Evolutionary conservation across 108 stramenopile genomes (phyloP), one percentile per base, ranked within the genome.

Genomic region (Skeletonema potamos): DNA sequence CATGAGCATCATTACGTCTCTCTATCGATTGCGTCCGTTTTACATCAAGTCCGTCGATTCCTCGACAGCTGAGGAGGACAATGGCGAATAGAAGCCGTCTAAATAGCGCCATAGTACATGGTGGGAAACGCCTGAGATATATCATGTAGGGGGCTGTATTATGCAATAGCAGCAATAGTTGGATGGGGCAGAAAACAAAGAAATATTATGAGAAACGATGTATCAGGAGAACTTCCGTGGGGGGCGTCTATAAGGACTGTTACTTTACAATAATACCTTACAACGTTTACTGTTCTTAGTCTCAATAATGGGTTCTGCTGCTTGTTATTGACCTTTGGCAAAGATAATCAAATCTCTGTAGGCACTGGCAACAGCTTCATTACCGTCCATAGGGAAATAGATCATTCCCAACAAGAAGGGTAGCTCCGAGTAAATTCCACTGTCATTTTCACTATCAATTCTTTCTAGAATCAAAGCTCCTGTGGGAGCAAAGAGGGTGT

Each of bases 371-470:
- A 15, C 15, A 0, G 4, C 9, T 3, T 5, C 22, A 6, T 17
- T 4, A 1, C 6, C 8, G 34, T 59, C 17, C 0, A 56, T 13
- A 12, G 58, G 58, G 18, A 59, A 59, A 20, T 59, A 59, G 10
- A 12, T 59, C 58, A 59, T 33, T 28, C 58, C 58, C n/a, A 34
- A n/a, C 29, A 59, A 11, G 8, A 59, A 59, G 0, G 58, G n/a
- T 59, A 59, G 18, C 9, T 59, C 58, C 33, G 58, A 6, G 33
- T 59, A 59, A 1, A 59, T 59, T 59, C 58, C 58, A 20, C 58
- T 59, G 58, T 59, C 58, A 1, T 1, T 11, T 1, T 34, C 54
- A 5, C 6, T 6, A 17, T 0, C 30, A 59, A 33, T 22, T 12
- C 58, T 30, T 10, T 59, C 58, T 9, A 59, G 30, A 30, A 59